phyloP scores from a whole-genome alignment of 306 rosid species.

The Lotus japonicus region DNA sequence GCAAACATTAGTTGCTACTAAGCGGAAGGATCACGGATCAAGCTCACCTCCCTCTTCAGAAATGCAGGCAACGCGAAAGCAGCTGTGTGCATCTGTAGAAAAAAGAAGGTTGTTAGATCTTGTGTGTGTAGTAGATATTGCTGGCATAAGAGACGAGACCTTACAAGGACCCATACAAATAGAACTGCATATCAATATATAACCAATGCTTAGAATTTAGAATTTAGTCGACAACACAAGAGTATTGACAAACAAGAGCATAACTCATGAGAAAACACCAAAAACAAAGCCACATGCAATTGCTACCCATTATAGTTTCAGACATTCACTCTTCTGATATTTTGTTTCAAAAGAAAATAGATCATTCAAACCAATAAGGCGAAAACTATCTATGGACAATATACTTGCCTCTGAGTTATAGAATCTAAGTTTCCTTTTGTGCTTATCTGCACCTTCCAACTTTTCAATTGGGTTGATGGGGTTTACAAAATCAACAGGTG shows the following conservation, averaged over 20 bases:
- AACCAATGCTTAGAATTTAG: not conserved
- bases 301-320: not conserved
- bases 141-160: not conserved
- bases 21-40: conserved; percentile 14
- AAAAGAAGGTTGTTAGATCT: not conserved
- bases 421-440: conserved; percentile 71
- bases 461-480: conserved; percentile 93
- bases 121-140: not conserved
- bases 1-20: not conserved
- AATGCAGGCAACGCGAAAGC: conserved; percentile 84
- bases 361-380: not conserved
- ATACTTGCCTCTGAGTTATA: conserved; percentile 78
- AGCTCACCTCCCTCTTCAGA: conserved; percentile 62
- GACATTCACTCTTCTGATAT: not conserved
- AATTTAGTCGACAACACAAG: not conserved
- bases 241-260: not conserved
- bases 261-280: not conserved
- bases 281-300: not conserved
- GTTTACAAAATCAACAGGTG: conserved; percentile 67
- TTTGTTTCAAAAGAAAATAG: not conserved
- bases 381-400: not conserved
- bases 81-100: conserved; percentile 72
- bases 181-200: not conserved
- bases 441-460: conserved; percentile 63
- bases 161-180: not conserved